A percentile compares a stretch with the other conserved stretches of the same genome.
Conservation (phyloP, 2,329 filamentous ascomycete species). For the Teratosphaeria epicoccoides region DNA sequence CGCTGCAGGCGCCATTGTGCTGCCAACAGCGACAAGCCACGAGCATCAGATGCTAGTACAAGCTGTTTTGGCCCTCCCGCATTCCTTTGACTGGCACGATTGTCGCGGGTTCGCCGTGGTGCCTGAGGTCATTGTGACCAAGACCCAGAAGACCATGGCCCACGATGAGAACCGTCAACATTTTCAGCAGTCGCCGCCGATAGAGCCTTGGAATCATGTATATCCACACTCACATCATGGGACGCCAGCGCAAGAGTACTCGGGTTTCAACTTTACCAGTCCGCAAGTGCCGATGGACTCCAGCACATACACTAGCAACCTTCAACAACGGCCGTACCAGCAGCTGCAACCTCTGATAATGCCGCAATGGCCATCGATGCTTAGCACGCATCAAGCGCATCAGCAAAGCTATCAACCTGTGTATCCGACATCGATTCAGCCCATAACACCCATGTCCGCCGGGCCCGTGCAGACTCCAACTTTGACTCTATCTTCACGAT, state of each 20-base stretch:
- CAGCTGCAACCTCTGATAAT: slow-evolving; percentile 61
- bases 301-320: slow-evolving; percentile 41
- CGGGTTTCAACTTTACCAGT: slow-evolving; percentile 51
- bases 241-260: slow-evolving; percentile 60
- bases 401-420: slow-evolving; percentile 46
- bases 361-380: slow-evolving; percentile 73
- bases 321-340: slow-evolving; percentile 41
- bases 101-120: background rate
- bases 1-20: slow-evolving; percentile 11
- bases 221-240: slow-evolving; percentile 52
- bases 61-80: background rate
- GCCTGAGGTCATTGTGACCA: slow-evolving; percentile 4
- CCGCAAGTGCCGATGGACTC: slow-evolving; percentile 51
- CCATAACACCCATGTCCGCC: slow-evolving; percentile 34
- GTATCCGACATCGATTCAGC: slow-evolving; percentile 45
- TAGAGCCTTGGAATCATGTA: slow-evolving; percentile 15
- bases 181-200: slow-evolving; percentile 20
- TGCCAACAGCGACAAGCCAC: slow-evolving; percentile 18
- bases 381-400: slow-evolving; percentile 51
- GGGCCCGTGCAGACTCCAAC: slow-evolving; percentile 45
- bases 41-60: slow-evolving; percentile 1
- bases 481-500: slow-evolving; percentile 35
- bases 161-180: slow-evolving; percentile 18
- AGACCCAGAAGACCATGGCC: slow-evolving; percentile 19
- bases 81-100: background rate